Base-by-base conservation (phyloP, 352 stramenopile species). In the Phytophthora pisi region DNA sequence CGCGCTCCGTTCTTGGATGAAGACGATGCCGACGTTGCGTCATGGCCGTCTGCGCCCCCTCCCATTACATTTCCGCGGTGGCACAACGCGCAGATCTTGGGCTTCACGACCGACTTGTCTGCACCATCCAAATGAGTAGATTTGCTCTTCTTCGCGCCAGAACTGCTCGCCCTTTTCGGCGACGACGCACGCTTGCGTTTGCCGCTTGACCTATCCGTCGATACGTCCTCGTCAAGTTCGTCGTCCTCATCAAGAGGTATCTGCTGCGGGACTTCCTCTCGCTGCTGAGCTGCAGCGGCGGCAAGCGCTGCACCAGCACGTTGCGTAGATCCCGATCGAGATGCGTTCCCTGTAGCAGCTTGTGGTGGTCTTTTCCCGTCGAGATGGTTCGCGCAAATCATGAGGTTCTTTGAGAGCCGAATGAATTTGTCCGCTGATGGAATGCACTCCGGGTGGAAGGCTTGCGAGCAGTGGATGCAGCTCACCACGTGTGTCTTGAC, bases 341-440 rank as follows among this genome's bases (percentile, higher is more conserved):
- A 46, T 16, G 47, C 8, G 31, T 30, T 61, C 18, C 31, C 23
- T 47, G 68, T 56, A 51, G 71, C 36, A 55, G 57, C 38, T 47
- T 23, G 15, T 42, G 57, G 61, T 16, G 54, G 51, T 23, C 79
- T 80, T 54, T 84, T 86, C 16, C 75, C 73, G 34, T 78, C 68
- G 51, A 96, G 68, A 70, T 97, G 91, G 18, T 84, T 93, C 1
- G 88, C 75, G 56, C 91, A 97, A 61, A 97, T 96, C 86, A 97
- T 95, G 46, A 96, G 74, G 57, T 88, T 92, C 34, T 69, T 84
- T 1, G 91, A 96, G 15, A 97, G 66, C 2, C 90, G 89, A 51
- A 97, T 84, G 31, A 88, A 91, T 54, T 93, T 86, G 26, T 90
- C 86, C 5, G 74, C 69, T 5, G 81, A 74, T 20, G 84, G 80